These are phyloP conservation scores for Neocatenulostroma microsporum DNA, from an alignment of 2,329 filamentous ascomycete genomes.

Conservation along the genomic window DNA sequence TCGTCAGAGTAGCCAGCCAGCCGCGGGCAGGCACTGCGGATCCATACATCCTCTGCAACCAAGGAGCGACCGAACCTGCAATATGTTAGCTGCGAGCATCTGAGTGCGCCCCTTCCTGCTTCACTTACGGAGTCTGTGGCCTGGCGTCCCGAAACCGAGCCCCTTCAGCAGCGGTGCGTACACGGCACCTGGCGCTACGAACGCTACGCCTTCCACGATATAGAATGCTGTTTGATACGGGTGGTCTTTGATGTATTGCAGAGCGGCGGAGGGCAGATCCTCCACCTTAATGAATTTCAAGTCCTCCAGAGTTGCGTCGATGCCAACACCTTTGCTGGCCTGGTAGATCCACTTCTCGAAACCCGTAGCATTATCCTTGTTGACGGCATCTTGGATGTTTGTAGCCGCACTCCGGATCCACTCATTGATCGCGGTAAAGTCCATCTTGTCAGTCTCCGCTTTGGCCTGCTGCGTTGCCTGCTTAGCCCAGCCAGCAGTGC, in stretches of 20 bases:
- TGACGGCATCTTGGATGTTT: background rate
- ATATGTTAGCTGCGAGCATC: background rate
- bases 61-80: conserved; percentile 1
- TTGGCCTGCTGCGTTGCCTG: background rate
- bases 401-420: conserved; percentile 1
- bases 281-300: conserved; percentile 6
- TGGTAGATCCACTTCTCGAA: conserved; percentile 1
- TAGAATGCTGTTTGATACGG: conserved; percentile 1
- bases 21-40: background rate
- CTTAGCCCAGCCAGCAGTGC: background rate
- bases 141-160: conserved; percentile 1
- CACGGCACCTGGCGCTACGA: background rate
- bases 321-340: conserved; percentile 1
- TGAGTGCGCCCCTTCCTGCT: background rate
- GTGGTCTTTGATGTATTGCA: conserved; percentile 6
- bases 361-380: background rate
- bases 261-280: conserved; percentile 1
- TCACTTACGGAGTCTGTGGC: background rate
- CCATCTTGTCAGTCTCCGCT: conserved; percentile 3
- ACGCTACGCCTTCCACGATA: conserved; percentile 1
- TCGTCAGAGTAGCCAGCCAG: conserved; percentile 2
- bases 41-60: background rate
- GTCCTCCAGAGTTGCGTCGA: conserved; percentile 1
- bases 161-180: background rate
- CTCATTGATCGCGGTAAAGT: background rate